A percentile compares a stretch with the other conserved stretches of the same genome.
phyloP scores from a whole-genome alignment of 208 protist species.

The Herpetomonas samuelpessoai region DNA sequence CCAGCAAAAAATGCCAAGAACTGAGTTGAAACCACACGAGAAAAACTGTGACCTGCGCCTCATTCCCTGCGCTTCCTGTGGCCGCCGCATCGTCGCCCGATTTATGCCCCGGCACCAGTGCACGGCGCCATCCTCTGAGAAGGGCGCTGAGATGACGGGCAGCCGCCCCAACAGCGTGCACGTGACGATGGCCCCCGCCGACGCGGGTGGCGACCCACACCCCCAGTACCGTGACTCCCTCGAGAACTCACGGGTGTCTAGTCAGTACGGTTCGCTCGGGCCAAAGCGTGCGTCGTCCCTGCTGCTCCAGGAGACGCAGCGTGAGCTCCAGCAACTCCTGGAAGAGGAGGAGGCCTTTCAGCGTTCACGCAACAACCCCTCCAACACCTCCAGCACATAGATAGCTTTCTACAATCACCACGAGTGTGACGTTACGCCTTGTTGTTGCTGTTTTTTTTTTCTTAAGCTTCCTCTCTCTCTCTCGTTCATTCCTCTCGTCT shows the following conservation, averaged over 20 bases:
- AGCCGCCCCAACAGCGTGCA: no score
- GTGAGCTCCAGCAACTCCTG: constrained; percentile 54
- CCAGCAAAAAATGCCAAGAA: constrained; percentile 14
- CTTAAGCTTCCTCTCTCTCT: not conserved
- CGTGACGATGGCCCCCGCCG: no score
- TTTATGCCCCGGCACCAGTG: constrained; percentile 16
- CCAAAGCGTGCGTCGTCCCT: constrained; percentile 41
- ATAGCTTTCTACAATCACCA: not conserved
- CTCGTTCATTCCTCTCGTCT: not conserved
- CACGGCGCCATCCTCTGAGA: no score
- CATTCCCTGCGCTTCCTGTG: constrained; percentile 18
- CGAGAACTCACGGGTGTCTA: not conserved
- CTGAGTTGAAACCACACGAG: constrained; percentile 21
- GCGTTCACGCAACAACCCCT: not conserved
- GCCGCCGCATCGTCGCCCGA: constrained; percentile 9
- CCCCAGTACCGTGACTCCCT: not conserved
- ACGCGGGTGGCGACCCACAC: not conserved
- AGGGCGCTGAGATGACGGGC: no score
- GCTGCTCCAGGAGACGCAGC: constrained; percentile 66
- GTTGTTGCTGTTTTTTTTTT: not conserved
- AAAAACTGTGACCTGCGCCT: constrained; percentile 24
- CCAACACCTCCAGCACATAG: not conserved
- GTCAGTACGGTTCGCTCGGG: constrained; percentile 10
- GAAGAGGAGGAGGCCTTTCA: constrained; percentile 42
- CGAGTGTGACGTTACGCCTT: not conserved